phyloP scores from a whole-genome alignment of 163 green algal species.

The Chlamydomonas reinhardtii region DNA sequence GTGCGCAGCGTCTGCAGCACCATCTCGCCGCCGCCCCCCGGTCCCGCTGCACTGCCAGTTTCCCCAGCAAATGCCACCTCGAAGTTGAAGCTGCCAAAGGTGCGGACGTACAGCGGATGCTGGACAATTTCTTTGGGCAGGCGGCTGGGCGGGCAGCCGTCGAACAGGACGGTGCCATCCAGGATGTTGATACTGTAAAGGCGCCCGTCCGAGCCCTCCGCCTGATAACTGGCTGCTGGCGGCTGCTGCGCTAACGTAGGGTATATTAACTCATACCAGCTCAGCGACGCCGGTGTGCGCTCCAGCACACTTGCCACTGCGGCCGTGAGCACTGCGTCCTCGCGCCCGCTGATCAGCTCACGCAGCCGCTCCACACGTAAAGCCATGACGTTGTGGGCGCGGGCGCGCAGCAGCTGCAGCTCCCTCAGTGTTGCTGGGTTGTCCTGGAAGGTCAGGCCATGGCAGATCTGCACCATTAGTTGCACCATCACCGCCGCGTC shows the following conservation, averaged over 20 bases:
- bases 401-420: slow-evolving; percentile 46
- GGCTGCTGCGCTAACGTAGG: too few species aligned
- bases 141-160: slow-evolving; percentile 56
- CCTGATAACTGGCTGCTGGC: slow-evolving; percentile 48
- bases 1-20: slow-evolving; percentile 37
- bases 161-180: slow-evolving; percentile 63
- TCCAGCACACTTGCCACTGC: slow-evolving; percentile 39
- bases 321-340: slow-evolving; percentile 24
- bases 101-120: slow-evolving; percentile 61
- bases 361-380: background rate
- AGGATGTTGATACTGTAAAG: slow-evolving; percentile 69
- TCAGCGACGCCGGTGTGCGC: slow-evolving; percentile 10
- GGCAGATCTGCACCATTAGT: slow-evolving; percentile 54
- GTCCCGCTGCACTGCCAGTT: background rate
- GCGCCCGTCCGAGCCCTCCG: slow-evolving; percentile 45
- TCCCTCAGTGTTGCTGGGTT: background rate
- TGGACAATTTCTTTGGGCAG: slow-evolving; percentile 54
- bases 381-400: slow-evolving; percentile 53
- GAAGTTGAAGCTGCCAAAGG: slow-evolving; percentile 59
- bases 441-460: slow-evolving; percentile 49
- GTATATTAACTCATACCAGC: background rate
- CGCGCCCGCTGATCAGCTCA: background rate
- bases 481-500: slow-evolving; percentile 54
- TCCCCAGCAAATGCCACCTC: slow-evolving; percentile 21
- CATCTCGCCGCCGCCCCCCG: too few species aligned